phyloP scores from a whole-genome alignment of 129 eudicot genomes.

The Tagetes erecta region DNA sequence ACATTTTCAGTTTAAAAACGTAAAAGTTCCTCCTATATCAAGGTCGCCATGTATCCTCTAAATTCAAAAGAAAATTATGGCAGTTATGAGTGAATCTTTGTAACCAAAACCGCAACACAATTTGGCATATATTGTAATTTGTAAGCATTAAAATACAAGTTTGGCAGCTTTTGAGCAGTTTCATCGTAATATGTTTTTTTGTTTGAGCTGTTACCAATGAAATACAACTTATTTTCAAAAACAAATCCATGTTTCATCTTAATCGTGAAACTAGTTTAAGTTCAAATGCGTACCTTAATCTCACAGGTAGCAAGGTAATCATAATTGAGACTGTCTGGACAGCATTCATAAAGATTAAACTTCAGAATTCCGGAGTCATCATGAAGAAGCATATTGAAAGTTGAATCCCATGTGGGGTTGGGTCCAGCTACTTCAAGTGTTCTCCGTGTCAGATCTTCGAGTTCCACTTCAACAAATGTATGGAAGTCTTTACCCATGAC shows the following conservation, averaged over 20 bases:
- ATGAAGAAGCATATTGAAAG: conserved; percentile 80
- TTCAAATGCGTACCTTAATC: conserved; percentile 61
- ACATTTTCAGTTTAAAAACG: not conserved
- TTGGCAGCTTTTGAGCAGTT: not conserved
- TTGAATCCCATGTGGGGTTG: conserved; percentile 79
- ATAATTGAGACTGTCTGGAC: conserved; percentile 63
- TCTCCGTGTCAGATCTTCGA: conserved; percentile 77
- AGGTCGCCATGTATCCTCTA: not conserved
- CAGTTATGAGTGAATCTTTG: not conserved
- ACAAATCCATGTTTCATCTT: conserved; percentile 5
- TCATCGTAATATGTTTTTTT: not conserved
- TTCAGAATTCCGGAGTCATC: conserved; percentile 73
- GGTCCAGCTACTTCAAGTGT: conserved; percentile 64
- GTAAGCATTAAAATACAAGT: not conserved
- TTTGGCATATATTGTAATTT: not conserved
- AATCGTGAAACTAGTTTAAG: conserved; percentile 5
- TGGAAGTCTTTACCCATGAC: conserved; percentile 51
- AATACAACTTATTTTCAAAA: too few species aligned
- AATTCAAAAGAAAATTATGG: not conserved
- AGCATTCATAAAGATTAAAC: conserved; percentile 75
- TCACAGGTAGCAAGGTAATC: conserved; percentile 81
- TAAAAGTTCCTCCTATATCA: not conserved
- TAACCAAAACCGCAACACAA: not conserved
- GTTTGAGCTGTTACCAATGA: not conserved
- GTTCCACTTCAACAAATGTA: conserved; percentile 93